These are phyloP conservation scores for Mycena vitilis DNA, from an alignment of 768 basidiomycete species.

Conservation along the genomic window DNA sequence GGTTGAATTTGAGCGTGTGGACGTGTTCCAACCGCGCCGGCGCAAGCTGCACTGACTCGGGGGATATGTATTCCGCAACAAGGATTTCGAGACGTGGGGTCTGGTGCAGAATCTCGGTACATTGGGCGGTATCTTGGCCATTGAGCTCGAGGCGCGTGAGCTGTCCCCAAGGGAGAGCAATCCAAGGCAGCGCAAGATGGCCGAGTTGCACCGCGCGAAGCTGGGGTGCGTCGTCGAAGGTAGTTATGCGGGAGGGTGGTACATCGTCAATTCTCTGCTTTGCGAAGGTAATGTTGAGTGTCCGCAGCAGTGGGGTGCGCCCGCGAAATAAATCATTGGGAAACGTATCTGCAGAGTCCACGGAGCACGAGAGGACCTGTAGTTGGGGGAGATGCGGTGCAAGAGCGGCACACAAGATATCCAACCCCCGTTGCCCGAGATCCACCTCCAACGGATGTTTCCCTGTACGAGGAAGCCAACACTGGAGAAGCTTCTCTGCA, in stretches of 20 bases:
- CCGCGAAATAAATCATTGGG: conserved; percentile 1
- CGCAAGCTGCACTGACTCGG: neutral
- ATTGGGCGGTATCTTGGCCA: neutral
- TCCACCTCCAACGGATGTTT: neutral
- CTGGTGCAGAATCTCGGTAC: neutral
- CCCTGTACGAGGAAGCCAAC: conserved; percentile 12
- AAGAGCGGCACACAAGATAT: neutral
- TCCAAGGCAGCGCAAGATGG: neutral
- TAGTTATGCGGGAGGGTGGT: neutral
- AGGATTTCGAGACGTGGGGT: neutral
- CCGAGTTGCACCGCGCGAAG: neutral
- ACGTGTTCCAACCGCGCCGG: conserved; percentile 1
- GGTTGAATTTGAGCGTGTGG: conserved; percentile 1
- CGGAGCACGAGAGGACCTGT: neutral
- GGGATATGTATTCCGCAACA: neutral
- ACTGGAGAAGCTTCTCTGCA: conserved; percentile 1
- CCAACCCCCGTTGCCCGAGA: too few relatives aligned
- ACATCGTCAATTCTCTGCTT: neutral
- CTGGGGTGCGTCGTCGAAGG: conserved; percentile 16
- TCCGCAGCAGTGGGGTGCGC: neutral
- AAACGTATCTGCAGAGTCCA: neutral
- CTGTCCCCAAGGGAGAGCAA: neutral
- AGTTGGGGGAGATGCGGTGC: neutral
- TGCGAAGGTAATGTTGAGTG: neutral
- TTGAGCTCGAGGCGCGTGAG: neutral